Evolutionary conservation across 768 basidiomycete species (phyloP).

Genomic region (Pleurotus giganteus): DNA sequence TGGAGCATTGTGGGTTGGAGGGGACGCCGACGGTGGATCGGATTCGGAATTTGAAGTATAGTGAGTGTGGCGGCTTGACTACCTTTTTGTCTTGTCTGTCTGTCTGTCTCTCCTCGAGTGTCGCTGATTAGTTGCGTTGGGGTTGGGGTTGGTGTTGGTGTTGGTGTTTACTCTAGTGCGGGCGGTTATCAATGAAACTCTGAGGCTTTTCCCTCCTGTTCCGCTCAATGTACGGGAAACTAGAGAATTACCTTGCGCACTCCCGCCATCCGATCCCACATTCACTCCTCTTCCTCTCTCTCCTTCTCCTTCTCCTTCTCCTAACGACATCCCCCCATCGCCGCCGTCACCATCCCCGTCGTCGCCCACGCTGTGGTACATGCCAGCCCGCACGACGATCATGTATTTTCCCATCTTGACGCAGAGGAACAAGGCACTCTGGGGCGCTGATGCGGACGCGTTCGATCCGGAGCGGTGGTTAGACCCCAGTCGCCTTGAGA

Average conservation of each 20-base stretch:
- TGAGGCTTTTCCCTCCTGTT: constrained; percentile 78
- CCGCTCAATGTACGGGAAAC: constrained; percentile 69
- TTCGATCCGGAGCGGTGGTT: constrained; percentile 83
- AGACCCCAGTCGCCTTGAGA: constrained; percentile 48
- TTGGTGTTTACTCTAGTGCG: constrained; percentile 44
- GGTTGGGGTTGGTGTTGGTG: not conserved
- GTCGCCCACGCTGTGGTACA: constrained; percentile 51
- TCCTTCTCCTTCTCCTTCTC: no score
- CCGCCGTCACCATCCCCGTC: no score
- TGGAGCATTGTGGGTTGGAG: constrained; percentile 49
- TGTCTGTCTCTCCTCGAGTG: constrained; percentile 2
- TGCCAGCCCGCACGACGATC: constrained; percentile 56
- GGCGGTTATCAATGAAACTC: constrained; percentile 76
- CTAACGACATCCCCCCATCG: no score
- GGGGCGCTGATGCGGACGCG: constrained; percentile 75
- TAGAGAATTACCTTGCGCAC: constrained; percentile 42
- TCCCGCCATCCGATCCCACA: constrained; percentile 52
- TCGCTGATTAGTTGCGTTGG: no score
- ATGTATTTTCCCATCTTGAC: constrained; percentile 61
- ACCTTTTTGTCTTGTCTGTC: not conserved
- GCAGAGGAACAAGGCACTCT: constrained; percentile 64
- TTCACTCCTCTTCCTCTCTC: no score
- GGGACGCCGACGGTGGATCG: constrained; percentile 51
- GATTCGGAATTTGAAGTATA: constrained; percentile 62
- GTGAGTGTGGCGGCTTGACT: constrained; percentile 35